phyloP scores from a whole-genome alignment of 2,329 filamentous ascomycete genomes.

The Simplicillium aogashimaense region DNA sequence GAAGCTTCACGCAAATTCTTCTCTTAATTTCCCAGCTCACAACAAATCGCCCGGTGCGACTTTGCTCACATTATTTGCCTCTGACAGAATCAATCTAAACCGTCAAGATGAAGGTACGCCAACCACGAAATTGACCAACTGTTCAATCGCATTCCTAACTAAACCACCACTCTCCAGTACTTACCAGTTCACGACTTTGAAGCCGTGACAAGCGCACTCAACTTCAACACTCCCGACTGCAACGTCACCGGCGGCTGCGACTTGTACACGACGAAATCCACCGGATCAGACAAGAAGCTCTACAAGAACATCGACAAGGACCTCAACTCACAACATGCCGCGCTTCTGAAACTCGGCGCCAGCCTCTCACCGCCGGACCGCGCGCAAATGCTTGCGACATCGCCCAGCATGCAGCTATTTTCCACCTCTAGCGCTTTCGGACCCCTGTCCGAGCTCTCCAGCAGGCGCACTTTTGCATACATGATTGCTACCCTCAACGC shows the following conservation, averaged over 20 bases:
- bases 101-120: conserved; percentile 27
- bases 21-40: too few relatives aligned
- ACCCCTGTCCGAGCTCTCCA: conserved; percentile 76
- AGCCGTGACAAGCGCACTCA: conserved; percentile 82
- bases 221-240: conserved; percentile 90
- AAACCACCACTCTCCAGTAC: conserved; percentile 51
- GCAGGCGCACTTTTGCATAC: conserved; percentile 88
- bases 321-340: conserved; percentile 83
- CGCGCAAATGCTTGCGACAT: conserved; percentile 56
- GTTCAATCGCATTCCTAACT: conserved; percentile 1
- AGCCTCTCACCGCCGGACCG: conserved; percentile 78
- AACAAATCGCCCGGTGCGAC: too few relatives aligned
- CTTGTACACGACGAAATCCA: conserved; percentile 94
- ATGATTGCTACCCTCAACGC: conserved; percentile 94
- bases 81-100: too few relatives aligned
- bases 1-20: too few relatives aligned
- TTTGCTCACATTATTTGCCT: too few relatives aligned
- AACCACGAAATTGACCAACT: not conserved
- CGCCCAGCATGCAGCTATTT: conserved; percentile 48
- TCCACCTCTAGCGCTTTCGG: conserved; percentile 88
- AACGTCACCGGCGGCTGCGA: conserved; percentile 91
- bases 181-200: conserved; percentile 86
- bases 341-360: conserved; percentile 74
- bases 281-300: conserved; percentile 90
- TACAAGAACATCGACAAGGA: conserved; percentile 93